Conservation (phyloP, 495 filamentous ascomycete species). For the Aspergillus heteromorphus region DNA sequence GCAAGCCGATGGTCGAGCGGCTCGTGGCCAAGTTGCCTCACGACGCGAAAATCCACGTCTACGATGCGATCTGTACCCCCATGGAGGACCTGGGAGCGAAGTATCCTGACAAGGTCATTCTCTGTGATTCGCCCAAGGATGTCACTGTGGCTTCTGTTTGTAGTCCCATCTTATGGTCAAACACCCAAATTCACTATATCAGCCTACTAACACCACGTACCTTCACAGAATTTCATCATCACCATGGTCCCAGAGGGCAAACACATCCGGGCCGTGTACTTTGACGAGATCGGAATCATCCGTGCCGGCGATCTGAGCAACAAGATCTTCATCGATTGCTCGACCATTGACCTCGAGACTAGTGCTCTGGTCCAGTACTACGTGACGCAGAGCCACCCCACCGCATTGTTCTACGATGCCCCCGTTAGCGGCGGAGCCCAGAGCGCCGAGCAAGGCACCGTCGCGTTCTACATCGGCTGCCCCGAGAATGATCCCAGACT, state of each 20-base stretch:
- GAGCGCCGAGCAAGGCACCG: conserved; percentile 42
- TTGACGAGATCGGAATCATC: no score
- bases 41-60: conserved; percentile 29
- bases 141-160: conserved; percentile 40
- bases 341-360: conserved; percentile 20
- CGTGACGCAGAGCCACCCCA: conserved; percentile 15
- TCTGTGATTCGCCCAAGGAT: conserved; percentile 27
- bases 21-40: conserved; percentile 32
- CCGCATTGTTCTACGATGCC: conserved; percentile 35
- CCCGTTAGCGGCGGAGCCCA: conserved; percentile 43
- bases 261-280: conserved; percentile 57
- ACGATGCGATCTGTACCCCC: conserved; percentile 28
- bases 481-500: conserved; percentile 26
- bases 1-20: conserved; percentile 38
- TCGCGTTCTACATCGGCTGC: conserved; percentile 46
- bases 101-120: conserved; percentile 20
- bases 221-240: conserved; percentile 53
- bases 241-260: conserved; percentile 62
- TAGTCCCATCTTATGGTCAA: background rate
- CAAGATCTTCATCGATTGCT: no score
- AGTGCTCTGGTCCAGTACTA: conserved; percentile 40
- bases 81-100: conserved; percentile 28
- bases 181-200: background rate
- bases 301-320: no score
- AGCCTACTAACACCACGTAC: no score